Evolutionary conservation across 2,329 filamentous ascomycete genomes (phyloP), one percentile per base, ranked within the genome.

Genomic region (Talaromyces amestolkiae): DNA sequence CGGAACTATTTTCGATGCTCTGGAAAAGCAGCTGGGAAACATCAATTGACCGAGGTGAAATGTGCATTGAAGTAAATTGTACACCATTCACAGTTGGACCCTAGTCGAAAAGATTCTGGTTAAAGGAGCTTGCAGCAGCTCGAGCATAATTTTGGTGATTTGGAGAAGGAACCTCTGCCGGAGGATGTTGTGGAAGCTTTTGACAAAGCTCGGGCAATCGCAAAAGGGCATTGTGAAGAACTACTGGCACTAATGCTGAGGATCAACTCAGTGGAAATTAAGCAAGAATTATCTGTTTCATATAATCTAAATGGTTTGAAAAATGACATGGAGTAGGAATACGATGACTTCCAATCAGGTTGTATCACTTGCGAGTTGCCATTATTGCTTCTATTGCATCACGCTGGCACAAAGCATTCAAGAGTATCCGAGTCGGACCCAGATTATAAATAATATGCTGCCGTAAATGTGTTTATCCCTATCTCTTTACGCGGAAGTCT

Each of bases 1-100:
- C 61, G 76, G 80, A 41, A 63, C 68, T n/a, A 78, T 79, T 65
- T 82, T 83, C 63, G 73, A 77, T 61, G 80, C 79, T 7, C 65
- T 84, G 77, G n/a, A 60, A 68, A 74, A 0, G 74, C 72, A 19
- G 72, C 75, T 0, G 72, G 72, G 68, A 78, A 80, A 70, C 75
- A 47, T 47, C 43, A 47, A 47, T 22, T 47, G 43, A 47, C n/a
- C 19, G 43, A 47, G 22, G 11, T n/a, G n/a, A n/a, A n/a, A n/a
- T n/a, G n/a, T n/a, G n/a, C 43, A 11, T 81, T 68, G 75, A 75
- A 0, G 31, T 84, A 39, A 70, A 75, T 45, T 60, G 70, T 9
- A 15, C 45, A 49, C 45, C 45, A 24, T 24, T 24, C 45, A 8
- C 45, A 27, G 13, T 24, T 49, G 11, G 45, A 49, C 15, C 4